Percentiles rank a stretch among this genome's conserved stretches.
phyloP scores from a whole-genome alignment of 352 stramenopile genomes.

The Pythium folliculosum region DNA sequence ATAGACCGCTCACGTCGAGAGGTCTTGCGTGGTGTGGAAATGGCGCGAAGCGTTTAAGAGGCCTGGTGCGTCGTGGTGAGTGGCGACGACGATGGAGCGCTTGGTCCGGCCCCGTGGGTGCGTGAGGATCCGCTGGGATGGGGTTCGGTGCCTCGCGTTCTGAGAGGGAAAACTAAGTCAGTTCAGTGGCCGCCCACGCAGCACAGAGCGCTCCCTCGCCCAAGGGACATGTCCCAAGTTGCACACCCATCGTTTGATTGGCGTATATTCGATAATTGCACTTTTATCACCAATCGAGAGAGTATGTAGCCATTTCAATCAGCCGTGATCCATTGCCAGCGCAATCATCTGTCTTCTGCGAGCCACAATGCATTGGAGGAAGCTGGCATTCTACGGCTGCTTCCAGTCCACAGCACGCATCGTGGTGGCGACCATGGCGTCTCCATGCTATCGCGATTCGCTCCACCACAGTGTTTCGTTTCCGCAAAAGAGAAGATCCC shows the following conservation, averaged over 20 bases:
- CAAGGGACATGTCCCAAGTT: conserved; percentile 15
- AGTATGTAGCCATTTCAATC: conserved; percentile 23
- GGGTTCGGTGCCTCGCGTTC: conserved; percentile 18
- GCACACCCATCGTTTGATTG: conserved; percentile 9
- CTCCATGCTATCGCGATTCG: too few species aligned
- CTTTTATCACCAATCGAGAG: conserved; percentile 20
- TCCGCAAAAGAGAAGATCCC: too few species aligned
- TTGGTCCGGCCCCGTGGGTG: neutral
- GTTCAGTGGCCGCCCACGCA: conserved; percentile 5
- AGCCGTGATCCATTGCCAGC: neutral
- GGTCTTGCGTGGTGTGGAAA: neutral
- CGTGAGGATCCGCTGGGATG: neutral
- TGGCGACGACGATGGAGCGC: too few species aligned
- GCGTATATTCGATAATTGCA: neutral
- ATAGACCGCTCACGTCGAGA: neutral
- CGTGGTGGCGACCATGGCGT: too few species aligned
- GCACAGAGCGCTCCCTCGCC: neutral
- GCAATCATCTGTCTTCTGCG: conserved; percentile 7
- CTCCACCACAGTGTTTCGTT: too few species aligned
- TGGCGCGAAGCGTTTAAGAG: neutral
- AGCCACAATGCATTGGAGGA: neutral
- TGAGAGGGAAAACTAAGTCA: conserved; percentile 9
- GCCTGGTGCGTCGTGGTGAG: too few species aligned
- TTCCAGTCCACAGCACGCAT: too few species aligned
- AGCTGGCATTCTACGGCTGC: neutral